These are phyloP conservation scores for Penicillium decumbens DNA, from an alignment of 2,329 filamentous ascomycete species.

Conservation along the genomic window DNA sequence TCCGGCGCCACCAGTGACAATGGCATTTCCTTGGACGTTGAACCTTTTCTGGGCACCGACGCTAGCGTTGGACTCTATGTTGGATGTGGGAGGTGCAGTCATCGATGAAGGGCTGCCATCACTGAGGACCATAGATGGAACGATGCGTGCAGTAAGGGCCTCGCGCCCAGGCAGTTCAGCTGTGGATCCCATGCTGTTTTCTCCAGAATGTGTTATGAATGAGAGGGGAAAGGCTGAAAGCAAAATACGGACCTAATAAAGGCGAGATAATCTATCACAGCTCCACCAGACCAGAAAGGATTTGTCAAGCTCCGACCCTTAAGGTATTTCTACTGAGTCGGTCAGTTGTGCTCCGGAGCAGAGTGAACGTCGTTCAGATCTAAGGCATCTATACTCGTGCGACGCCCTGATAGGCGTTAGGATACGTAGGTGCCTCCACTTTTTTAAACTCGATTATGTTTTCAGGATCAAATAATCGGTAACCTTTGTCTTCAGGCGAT, in stretches of 20 bases:
- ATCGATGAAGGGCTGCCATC: constrained; percentile 15
- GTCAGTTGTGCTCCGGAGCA: neutral
- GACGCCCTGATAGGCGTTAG: no score
- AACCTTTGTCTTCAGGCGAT: no score
- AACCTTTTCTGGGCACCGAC: constrained; percentile 16
- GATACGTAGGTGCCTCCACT: neutral
- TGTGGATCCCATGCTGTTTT: constrained; percentile 1
- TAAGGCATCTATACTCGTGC: neutral
- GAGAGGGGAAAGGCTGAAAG: no score
- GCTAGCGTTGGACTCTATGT: constrained; percentile 4
- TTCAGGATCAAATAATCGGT: no score
- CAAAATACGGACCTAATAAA: neutral
- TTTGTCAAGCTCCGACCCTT: neutral
- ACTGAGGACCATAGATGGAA: constrained; percentile 19
- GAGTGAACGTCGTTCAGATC: neutral
- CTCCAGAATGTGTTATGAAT: no score
- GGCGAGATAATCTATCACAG: neutral
- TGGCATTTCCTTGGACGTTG: constrained; percentile 20
- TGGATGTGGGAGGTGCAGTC: constrained; percentile 5
- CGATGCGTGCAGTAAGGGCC: constrained; percentile 14
- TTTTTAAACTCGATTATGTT: neutral
- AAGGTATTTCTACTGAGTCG: neutral
- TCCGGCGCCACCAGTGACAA: constrained; percentile 63
- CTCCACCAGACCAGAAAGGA: neutral
- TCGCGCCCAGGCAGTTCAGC: constrained; percentile 14